Base-by-base conservation (phyloP, 257 asterid genomes). In the Cinchona pubescens region DNA sequence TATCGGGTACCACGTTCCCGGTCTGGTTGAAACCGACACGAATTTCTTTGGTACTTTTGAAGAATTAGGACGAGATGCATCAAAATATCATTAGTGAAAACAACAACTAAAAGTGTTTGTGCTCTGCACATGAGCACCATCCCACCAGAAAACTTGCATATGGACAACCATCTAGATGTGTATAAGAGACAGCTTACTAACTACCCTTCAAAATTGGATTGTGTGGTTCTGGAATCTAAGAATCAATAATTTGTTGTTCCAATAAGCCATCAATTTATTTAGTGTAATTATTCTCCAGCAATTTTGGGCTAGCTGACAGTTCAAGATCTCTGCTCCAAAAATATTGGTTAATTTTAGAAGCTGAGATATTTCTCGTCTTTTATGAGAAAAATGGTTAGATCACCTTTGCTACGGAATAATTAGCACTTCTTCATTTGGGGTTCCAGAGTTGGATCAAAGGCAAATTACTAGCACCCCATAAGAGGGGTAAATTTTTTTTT, bases 1-100 rank as follows among this genome's bases (percentile, higher is more conserved):
- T 78, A 11, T 38, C 71, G 89, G 96, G 97, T 91, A 91, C 82
- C 97, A 91, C 81, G 88, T 91, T 62, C 97, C 96, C 1, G 83
- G 96, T 88, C 71, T 92, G 96, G 97, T 74, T 92, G 82, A 81
- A 83, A 67, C 91, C 91, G 23, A 81, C 79, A 35, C 81, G 69
- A 66, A 90, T 90, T 64, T 84, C 88, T 55, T 43, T 92, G 12
- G 88, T 92, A 2, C 68, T 90, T 7, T 90, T 29, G 94, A 92
- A 77, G 97, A 90, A 71, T 51, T 90, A 55, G 86, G 88, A 4
- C 96, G 96, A 49, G 91, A 90, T 75, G 84, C 85, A 73, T 82
- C 90, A 16, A 77, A 76, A 88, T 90, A 43, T 67, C 84, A 27
- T 74, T 88, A 14, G 87, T 79, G 10, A 90, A 87, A 76, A 79